Evolutionary conservation across 441 rosid species (phyloP).

Genomic region (Aquilaria agallochum): DNA sequence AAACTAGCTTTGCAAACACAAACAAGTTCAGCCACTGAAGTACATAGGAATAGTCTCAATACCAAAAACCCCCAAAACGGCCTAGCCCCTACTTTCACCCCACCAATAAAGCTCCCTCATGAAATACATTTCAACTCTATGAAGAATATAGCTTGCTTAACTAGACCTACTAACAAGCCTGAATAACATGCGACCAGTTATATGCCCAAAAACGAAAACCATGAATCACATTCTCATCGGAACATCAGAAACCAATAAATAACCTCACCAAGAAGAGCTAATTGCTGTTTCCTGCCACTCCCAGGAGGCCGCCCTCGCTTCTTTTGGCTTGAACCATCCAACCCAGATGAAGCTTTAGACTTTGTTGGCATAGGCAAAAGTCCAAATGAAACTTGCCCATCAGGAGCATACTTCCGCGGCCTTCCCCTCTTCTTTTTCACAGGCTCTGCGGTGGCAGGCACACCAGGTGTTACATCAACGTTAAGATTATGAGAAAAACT

Average conservation of each 20-base stretch:
- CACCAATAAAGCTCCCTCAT: neutral
- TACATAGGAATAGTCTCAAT: too few relatives aligned
- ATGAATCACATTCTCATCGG: conserved; percentile 6
- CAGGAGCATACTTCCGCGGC: conserved; percentile 91
- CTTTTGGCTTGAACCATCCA: conserved; percentile 58
- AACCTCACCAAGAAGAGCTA: conserved; percentile 79
- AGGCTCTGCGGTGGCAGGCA: conserved; percentile 40
- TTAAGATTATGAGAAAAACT: conserved; percentile 58
- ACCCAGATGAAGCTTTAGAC: conserved; percentile 44
- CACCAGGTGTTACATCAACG: conserved; percentile 49
- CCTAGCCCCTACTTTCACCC: too few relatives aligned
- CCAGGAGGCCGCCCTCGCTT: conserved; percentile 96
- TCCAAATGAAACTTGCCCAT: conserved; percentile 87
- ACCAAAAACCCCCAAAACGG: too few relatives aligned
- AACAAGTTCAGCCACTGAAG: too few relatives aligned
- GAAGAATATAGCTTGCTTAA: too few relatives aligned
- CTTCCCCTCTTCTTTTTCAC: conserved; percentile 97
- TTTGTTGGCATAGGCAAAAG: conserved; percentile 62
- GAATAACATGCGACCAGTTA: too few relatives aligned
- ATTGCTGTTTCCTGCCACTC: conserved; percentile 89
- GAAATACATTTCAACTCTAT: too few relatives aligned
- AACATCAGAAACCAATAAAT: conserved; percentile 16
- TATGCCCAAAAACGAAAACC: neutral
- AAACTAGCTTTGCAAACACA: neutral
- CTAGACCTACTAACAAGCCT: too few relatives aligned